phyloP scores from a whole-genome alignment of 768 basidiomycete genomes.

The Porphyrellus cyaneotinctus region DNA sequence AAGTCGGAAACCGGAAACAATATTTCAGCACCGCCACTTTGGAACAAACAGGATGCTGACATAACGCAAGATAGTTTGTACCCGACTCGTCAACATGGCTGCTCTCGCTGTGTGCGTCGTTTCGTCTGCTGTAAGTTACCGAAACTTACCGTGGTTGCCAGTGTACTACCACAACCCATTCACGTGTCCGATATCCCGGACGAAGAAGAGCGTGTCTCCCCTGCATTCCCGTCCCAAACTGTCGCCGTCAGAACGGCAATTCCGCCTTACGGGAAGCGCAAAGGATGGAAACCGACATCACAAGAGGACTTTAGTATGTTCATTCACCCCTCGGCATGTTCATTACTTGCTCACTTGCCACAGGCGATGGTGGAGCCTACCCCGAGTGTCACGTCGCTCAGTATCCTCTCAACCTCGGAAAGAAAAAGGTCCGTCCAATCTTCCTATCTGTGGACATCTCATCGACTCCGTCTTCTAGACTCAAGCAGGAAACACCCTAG shows the following conservation, averaged over 20 bases:
- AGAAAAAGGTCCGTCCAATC: conserved; percentile 71
- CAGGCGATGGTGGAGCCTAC: conserved; percentile 82
- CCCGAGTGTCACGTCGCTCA: conserved; percentile 97
- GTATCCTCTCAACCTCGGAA: conserved; percentile 93
- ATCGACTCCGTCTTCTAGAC: conserved; percentile 45
- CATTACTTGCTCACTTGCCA: conserved; percentile 1
- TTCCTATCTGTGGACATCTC: not conserved
- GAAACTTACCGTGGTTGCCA: conserved; percentile 25
- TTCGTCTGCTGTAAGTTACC: not conserved
- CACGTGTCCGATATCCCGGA: conserved; percentile 51
- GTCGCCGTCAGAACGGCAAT: conserved; percentile 51
- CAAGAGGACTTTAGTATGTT: conserved; percentile 78
- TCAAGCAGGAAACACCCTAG: conserved; percentile 89
- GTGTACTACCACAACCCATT: conserved; percentile 65
- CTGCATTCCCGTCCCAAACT: conserved; percentile 30
- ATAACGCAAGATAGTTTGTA: conserved; percentile 11
- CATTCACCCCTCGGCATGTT: conserved; percentile 1
- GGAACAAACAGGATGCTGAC: conserved; percentile 24
- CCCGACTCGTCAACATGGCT: conserved; percentile 41
- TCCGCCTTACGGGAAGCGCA: conserved; percentile 84
- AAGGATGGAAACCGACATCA: conserved; percentile 81
- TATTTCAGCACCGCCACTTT: conserved; percentile 20
- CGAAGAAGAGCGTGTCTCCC: conserved; percentile 54
- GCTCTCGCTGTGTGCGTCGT: conserved; percentile 72
- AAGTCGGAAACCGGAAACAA: conserved; percentile 21